Evolutionary conservation across 306 rosid genomes (phyloP).

Genomic region (Cucumis hystrix): DNA sequence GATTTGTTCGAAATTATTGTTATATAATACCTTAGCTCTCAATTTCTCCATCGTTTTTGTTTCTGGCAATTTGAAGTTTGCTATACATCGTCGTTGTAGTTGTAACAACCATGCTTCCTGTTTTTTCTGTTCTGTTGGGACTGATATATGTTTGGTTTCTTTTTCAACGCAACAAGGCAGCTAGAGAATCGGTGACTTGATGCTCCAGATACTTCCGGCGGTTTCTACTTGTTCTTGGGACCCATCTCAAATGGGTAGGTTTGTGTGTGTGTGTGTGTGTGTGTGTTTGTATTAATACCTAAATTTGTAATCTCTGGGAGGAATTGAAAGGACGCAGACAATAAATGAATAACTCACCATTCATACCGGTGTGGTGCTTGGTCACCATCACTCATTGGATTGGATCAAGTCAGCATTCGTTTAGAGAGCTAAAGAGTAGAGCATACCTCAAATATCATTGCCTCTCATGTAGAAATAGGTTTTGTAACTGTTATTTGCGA

Average conservation of each 20-base stretch:
- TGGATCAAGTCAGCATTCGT: too few relatives aligned
- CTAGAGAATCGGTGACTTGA: background rate
- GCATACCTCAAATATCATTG: too few relatives aligned
- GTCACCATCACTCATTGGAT: too few relatives aligned
- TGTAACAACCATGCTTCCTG: background rate
- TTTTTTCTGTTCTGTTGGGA: background rate
- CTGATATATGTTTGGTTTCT: background rate
- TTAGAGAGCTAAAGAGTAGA: too few relatives aligned
- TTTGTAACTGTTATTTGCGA: too few relatives aligned
- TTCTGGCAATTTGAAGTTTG: background rate
- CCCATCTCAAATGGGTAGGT: conserved; percentile 33
- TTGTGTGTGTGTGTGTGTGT: background rate
- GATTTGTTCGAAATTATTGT: background rate
- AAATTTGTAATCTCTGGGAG: too few relatives aligned
- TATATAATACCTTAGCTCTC: background rate
- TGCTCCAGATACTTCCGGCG: conserved; percentile 35
- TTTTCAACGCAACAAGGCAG: background rate
- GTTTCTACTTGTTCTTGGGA: conserved; percentile 31
- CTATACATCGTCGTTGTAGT: background rate
- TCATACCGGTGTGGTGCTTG: too few relatives aligned
- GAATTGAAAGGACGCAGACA: too few relatives aligned
- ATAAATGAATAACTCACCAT: too few relatives aligned
- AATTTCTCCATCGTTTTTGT: background rate
- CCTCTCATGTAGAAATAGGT: too few relatives aligned
- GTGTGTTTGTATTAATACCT: too few relatives aligned